Conservation (phyloP, 805 yeast species). For the Saccharomycopsis babjevae region DNA sequence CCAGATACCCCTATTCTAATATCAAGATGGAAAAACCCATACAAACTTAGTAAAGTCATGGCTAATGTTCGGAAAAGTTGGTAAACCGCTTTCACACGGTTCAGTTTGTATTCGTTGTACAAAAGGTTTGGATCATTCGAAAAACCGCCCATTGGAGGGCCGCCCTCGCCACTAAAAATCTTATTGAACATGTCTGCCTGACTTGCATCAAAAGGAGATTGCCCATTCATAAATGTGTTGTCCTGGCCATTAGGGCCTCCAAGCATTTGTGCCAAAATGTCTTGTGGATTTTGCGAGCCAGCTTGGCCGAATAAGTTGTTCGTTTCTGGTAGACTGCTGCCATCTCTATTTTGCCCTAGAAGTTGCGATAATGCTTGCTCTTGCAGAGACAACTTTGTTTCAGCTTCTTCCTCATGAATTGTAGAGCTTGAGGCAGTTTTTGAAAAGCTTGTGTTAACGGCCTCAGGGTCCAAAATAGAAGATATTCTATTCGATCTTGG, state of each 20-base stretch:
- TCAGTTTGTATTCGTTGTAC: conserved; percentile 9
- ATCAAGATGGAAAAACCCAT: conserved; percentile 5
- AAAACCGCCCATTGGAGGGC: neutral
- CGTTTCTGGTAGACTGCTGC: neutral
- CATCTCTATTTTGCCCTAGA: neutral
- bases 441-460: neutral
- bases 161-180: neutral
- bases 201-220: neutral
- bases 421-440: neutral
- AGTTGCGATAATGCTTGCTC: neutral
- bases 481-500: conserved; percentile 13
- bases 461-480: conserved; percentile 12
- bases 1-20: neutral
- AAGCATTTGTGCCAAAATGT: conserved; percentile 1
- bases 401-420: neutral
- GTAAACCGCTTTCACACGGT: conserved; percentile 12
- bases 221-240: neutral
- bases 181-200: neutral
- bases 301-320: neutral
- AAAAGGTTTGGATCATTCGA: neutral
- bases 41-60: conserved; percentile 1
- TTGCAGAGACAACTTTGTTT: neutral
- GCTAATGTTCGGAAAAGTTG: conserved; percentile 4
- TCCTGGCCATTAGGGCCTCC: neutral
- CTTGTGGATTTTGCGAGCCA: neutral